Evolutionary conservation across 371 early-diverging fungal genomes (phyloP), one percentile per base, ranked within the genome.

Genomic region (Mucor plumbeus): DNA sequence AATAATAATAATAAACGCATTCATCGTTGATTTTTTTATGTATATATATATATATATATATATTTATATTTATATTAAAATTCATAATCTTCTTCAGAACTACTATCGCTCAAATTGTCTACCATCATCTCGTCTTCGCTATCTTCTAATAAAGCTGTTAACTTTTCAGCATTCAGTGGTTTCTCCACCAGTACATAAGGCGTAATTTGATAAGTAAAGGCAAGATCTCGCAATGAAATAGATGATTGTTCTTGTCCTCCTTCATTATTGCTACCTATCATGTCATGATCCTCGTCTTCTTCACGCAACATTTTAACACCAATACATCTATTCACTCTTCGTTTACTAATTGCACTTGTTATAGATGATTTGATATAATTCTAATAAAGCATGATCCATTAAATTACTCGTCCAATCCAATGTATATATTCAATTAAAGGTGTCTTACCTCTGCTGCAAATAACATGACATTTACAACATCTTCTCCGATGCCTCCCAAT

Each of bases 291-390:
- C 31, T 61, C 48, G 41, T 62, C 65, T 40, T 56, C 36, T 14
- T 62, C n/a, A 2, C 57, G 65, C 40, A 59, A 8, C 74, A 78
- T 73, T 43, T 64, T 53, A n/a, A 89, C 81, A 5, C 91, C 91
- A 59, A 90, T 81, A 1, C 89, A 78, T 48, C 91, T 81, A 70
- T 91, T 91, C 6, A 87, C 80, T 53, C 92, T 80, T 65, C 87
- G 73, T 64, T 91, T 91, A 73, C 81, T 85, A 39, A 92, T 86
- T 39, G 87, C 86, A 43, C 89, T 90, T 36, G 89, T 88, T 50
- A 91, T 83, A 1, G 91, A 84, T 63, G 86, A 89, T 66, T 91
- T 91, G 64, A 92, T 80, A 59, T 92, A 91, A 66, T 86, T 86
- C 86, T 87, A 70, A 1, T 33, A 5, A 58, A 8, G 6, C 58